phyloP scores from a whole-genome alignment of 2,329 filamentous ascomycete genomes.

The Ceratocystiopsis brevicomis region DNA sequence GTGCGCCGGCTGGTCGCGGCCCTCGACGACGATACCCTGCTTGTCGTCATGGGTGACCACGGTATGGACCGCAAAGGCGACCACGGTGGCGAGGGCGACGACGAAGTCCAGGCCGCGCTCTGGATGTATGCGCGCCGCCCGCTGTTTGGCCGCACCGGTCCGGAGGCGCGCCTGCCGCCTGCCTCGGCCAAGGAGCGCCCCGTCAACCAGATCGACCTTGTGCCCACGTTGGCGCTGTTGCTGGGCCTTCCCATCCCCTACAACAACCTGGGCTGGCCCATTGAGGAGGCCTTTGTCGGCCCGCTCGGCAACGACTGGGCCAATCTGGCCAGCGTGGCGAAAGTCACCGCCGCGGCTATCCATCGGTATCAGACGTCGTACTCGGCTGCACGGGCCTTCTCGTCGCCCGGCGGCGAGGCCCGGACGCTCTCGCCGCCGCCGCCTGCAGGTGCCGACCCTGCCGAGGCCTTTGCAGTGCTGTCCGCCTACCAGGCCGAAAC shows the following conservation, averaged over 20 bases:
- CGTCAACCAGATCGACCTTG: slow-evolving; percentile 77
- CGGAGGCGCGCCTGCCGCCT: slow-evolving; percentile 37
- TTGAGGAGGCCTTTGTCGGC: slow-evolving; percentile 81
- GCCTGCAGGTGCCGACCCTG: slow-evolving; percentile 25
- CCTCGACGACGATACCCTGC: slow-evolving; percentile 68
- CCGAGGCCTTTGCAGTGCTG: slow-evolving; percentile 37
- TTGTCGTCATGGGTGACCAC: slow-evolving; percentile 97
- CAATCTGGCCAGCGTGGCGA: slow-evolving; percentile 59
- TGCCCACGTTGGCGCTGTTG: slow-evolving; percentile 75
- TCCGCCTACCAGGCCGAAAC: slow-evolving; percentile 60
- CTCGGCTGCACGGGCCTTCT: slow-evolving; percentile 49
- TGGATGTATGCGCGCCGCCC: slow-evolving; percentile 96
- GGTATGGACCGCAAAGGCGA: slow-evolving; percentile 97
- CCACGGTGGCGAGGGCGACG: slow-evolving; percentile 93
- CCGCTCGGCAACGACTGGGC: slow-evolving; percentile 49
- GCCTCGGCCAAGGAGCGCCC: slow-evolving; percentile 60
- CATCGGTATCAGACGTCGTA: slow-evolving; percentile 79
- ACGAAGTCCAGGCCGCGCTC: slow-evolving; percentile 81
- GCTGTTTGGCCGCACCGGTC: slow-evolving; percentile 59
- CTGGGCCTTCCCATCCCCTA: slow-evolving; percentile 86
- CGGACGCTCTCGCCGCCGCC: slow-evolving; percentile 21
- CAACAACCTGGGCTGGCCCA: slow-evolving; percentile 84
- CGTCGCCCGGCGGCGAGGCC: slow-evolving; percentile 36
- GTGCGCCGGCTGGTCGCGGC: slow-evolving; percentile 50
- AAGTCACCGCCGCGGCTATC: slow-evolving; percentile 67